These are phyloP conservation scores for Atractiella rhizophila DNA, from an alignment of 768 basidiomycete species.

Conservation along the genomic window DNA sequence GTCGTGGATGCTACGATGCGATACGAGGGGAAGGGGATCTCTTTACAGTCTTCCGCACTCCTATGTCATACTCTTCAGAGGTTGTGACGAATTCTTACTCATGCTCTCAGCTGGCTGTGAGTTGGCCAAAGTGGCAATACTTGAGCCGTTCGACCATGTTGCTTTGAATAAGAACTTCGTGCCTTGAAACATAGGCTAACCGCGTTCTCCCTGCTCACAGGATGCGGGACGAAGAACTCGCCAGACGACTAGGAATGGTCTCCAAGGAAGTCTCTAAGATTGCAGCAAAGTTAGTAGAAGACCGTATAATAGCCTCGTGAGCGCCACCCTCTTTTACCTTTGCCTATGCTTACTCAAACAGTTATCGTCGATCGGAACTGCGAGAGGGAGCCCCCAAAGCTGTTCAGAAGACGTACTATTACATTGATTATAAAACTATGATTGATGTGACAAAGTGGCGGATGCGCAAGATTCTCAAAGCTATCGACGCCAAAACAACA, in stretches of 20 bases:
- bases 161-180: too few relatives aligned
- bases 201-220: conserved; percentile 23
- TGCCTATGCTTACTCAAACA: conserved; percentile 19
- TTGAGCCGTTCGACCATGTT: too few relatives aligned
- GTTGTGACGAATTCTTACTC: conserved; percentile 13
- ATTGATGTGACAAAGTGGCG: conserved; percentile 97
- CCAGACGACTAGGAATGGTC: conserved; percentile 67
- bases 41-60: conserved; percentile 3
- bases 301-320: conserved; percentile 52
- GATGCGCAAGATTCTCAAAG: conserved; percentile 67
- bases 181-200: too few relatives aligned
- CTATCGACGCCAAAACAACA: conserved; percentile 66
- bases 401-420: conserved; percentile 77
- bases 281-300: conserved; percentile 53
- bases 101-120: too few relatives aligned
- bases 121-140: too few relatives aligned
- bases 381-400: conserved; percentile 71
- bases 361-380: conserved; percentile 72
- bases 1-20: conserved; percentile 9
- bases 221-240: conserved; percentile 78
- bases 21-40: conserved; percentile 12
- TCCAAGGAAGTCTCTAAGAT: conserved; percentile 73
- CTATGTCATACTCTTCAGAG: too few relatives aligned
- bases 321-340: conserved; percentile 15
- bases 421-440: conserved; percentile 81